Evolutionary conservation across 169 alveolate species (phyloP).

Genomic region (Plasmodium billcollinsi): DNA sequence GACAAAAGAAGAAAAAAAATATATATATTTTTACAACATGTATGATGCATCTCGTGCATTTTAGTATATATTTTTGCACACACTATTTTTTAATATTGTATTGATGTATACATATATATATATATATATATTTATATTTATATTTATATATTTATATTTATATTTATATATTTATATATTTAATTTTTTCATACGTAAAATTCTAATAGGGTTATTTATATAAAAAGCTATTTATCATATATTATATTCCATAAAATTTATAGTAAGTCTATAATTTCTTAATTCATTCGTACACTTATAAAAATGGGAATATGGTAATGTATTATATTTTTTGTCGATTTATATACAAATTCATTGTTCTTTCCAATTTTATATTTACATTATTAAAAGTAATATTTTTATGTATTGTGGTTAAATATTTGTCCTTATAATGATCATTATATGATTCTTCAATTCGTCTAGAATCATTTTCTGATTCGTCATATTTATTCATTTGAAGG

Average conservation of each 20-base stretch:
- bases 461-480: constrained; percentile 14
- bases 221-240: background rate
- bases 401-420: background rate
- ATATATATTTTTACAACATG: background rate
- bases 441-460: background rate
- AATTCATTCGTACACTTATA: constrained; percentile 6
- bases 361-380: background rate
- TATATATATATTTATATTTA: background rate
- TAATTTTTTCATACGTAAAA: background rate
- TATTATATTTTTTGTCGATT: constrained; percentile 6
- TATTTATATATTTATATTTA: no score
- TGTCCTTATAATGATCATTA: background rate
- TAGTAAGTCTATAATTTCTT: constrained; percentile 38
- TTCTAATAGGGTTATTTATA: no score
- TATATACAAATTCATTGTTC: background rate
- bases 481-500: background rate
- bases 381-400: background rate
- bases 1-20: no score
- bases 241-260: constrained; percentile 20
- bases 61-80: background rate
- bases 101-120: background rate
- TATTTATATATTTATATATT: no score
- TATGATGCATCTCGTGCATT: constrained; percentile 25
- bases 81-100: background rate
- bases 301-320: constrained; percentile 28